phyloP scores from a whole-genome alignment of 495 filamentous ascomycete species.

The Tetracladium marchalianum region DNA sequence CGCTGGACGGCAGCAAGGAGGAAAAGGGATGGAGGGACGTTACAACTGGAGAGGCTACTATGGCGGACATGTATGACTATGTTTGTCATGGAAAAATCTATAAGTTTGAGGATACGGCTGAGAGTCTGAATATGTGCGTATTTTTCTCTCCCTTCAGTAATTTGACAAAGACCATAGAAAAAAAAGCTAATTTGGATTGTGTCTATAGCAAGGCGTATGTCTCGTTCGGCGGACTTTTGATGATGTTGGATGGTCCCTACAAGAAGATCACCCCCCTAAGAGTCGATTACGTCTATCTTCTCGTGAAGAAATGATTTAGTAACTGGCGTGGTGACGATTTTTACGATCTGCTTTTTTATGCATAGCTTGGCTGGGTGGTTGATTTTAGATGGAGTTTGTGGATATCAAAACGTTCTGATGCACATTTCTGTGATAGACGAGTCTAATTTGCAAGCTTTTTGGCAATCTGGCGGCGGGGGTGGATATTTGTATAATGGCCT shows the following conservation, averaged over 20 bases:
- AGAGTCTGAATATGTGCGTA: conserved; percentile 75
- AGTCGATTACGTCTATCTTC: conserved; percentile 87
- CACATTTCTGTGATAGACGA: no score
- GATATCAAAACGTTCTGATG: conserved; percentile 4
- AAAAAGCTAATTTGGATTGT: neutral
- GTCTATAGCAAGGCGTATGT: conserved; percentile 84
- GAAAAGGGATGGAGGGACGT: conserved; percentile 73
- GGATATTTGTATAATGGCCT: no score
- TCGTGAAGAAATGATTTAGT: conserved; percentile 75
- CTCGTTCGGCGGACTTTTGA: conserved; percentile 84
- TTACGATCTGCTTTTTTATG: conserved; percentile 1
- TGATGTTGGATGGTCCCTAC: conserved; percentile 86
- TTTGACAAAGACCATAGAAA: neutral
- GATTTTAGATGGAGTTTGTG: conserved; percentile 1
- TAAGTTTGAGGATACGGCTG: conserved; percentile 80
- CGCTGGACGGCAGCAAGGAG: conserved; percentile 71
- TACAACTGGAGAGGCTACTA: conserved; percentile 50
- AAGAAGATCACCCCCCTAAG: conserved; percentile 86
- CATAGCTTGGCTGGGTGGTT: conserved; percentile 9
- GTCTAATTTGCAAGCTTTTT: no score
- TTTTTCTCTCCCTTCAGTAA: neutral
- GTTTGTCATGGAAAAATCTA: conserved; percentile 98
- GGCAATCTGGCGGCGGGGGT: no score
- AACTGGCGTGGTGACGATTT: neutral
- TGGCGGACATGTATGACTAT: conserved; percentile 93